Percentiles rank a stretch among this genome's conserved stretches.
phyloP scores from a whole-genome alignment of 192 early-diverging fungal species.

The Cetraspora pellucida region DNA sequence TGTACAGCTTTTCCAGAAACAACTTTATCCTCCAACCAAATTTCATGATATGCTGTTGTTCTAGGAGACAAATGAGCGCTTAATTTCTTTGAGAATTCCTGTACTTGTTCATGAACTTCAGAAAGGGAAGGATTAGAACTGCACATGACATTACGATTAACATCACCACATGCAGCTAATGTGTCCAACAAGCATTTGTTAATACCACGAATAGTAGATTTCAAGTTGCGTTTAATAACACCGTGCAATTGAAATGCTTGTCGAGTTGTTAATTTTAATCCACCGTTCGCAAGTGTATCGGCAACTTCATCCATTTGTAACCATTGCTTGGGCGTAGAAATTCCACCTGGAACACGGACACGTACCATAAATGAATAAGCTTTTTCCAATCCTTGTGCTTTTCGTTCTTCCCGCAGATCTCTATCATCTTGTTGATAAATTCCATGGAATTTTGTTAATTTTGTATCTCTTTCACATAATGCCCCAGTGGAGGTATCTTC shows the following conservation, averaged over 20 bases:
- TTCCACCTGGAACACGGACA: constrained; percentile 90
- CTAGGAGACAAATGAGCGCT: constrained; percentile 80
- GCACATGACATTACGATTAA: constrained; percentile 96
- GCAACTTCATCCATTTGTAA: constrained; percentile 91
- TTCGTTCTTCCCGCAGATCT: constrained; percentile 84
- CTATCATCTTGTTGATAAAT: constrained; percentile 97
- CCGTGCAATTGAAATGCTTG: constrained; percentile 98
- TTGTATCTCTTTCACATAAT: constrained; percentile 86
- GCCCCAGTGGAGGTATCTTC: constrained; percentile 81
- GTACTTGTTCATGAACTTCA: constrained; percentile 78
- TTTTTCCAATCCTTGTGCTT: constrained; percentile 84
- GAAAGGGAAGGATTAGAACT: constrained; percentile 84
- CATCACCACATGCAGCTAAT: constrained; percentile 96
- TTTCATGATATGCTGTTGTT: constrained; percentile 94
- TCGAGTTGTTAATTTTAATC: constrained; percentile 93
- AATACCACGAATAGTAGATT: constrained; percentile 87
- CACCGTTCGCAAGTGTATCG: constrained; percentile 80
- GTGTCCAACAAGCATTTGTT: constrained; percentile 90
- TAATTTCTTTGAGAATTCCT: constrained; percentile 70
- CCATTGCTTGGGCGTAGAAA: constrained; percentile 88
- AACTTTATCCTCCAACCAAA: constrained; percentile 92
- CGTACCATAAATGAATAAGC: constrained; percentile 98
- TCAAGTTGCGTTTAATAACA: constrained; percentile 88
- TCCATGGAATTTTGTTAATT: constrained; percentile 96
- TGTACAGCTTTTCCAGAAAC: constrained; percentile 79